Evolutionary conservation across 495 filamentous ascomycete species (phyloP), one percentile per base, ranked within the genome.

Genomic region (Penicillium coffeae): DNA sequence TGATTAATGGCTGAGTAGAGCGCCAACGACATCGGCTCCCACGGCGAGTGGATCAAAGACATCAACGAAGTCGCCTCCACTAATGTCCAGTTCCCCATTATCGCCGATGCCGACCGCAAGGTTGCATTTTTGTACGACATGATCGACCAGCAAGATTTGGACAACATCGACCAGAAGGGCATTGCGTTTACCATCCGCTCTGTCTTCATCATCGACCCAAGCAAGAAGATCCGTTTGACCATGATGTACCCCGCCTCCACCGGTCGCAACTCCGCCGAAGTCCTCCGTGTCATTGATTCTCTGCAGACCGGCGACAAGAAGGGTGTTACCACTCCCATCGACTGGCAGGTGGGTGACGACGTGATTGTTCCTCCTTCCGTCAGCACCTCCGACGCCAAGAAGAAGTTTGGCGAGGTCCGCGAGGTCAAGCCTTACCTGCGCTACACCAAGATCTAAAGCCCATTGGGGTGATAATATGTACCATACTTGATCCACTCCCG

Each of bases 131-230:
- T 80, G 50, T 98, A 95, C 68, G 93, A 98, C 77, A 98, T 97
- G 93, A 78, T 98, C 55, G 93, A 98, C 61, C 76, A 87, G 67
- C 83, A 88, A 58, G 84, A 89, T 60, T 75, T 77, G 48, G 86
- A 84, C 61, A 97, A 96, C 76, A 91, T 96, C 45, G 90, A 94
- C 69, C 74, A 82, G 62, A 97, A 97, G 84, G 93, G 90, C 49
- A 90, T 95, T 60, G 90, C 93, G 47, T 95, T 97, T 75, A 97
- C 93, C 66, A 96, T 98, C 78, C 91, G 93, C 64, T 95, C 89
- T 55, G 94, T 97, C 71, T 98, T 97, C 81, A 78, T 97, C 76
- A 94, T 98, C 70, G 93, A 97, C 78, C 94, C 93, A 47, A 95
- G 86, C 80, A 96, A 97, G 84, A 90, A 85, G 59, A 96, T 97